Base-by-base conservation (phyloP, 345 rosid genomes). In the Diplotaxis tenuifolia region DNA sequence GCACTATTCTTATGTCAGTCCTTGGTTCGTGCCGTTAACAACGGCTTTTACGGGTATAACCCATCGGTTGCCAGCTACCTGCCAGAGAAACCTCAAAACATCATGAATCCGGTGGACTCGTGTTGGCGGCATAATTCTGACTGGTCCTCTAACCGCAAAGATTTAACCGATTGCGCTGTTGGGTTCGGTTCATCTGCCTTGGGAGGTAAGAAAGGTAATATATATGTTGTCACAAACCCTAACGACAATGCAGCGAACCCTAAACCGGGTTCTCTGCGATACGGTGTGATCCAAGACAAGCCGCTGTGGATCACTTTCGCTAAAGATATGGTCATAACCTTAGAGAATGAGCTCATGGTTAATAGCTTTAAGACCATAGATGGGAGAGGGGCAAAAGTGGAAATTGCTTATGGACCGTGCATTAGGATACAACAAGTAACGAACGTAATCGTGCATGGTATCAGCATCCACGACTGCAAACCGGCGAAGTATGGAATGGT, bases 291-390 rank as follows among this genome's bases (percentile, higher is more conserved):
- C 87, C 86, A 2, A 74, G 62, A 19, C 82, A 89, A 76, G 60
- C 90, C 98, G 2, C 75, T 91, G 10, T 91, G 98, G 97, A 89
- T 91, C 65, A 75, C 78, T 74, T 94, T 94, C 57, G 84, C 83
- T 15, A 84, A 80, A 71, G 88, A 87, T 73, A 94, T 91, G 98
- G 84, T 82, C n/a, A 87, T 94, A 53, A 78, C 62, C 22, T 71
- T 91, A 10, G 81, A 89, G 72, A 88, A 94, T 67, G 97, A 94
- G 84, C 96, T 94, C 7, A 85, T 94, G 20, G 56, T 94, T 79
- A 89, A 84, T 78, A 94, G 95, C 76, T 86, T 71, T 60, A 94
- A 94, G 83, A 94, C 97, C 4, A 91, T 91, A 7, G 96, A 94
- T 70, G 97, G 95, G 3, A 83, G 98, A 80, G 98, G 96, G 9